Base-by-base conservation (phyloP, 148 eudicot genomes). In the Drosera capensis region DNA sequence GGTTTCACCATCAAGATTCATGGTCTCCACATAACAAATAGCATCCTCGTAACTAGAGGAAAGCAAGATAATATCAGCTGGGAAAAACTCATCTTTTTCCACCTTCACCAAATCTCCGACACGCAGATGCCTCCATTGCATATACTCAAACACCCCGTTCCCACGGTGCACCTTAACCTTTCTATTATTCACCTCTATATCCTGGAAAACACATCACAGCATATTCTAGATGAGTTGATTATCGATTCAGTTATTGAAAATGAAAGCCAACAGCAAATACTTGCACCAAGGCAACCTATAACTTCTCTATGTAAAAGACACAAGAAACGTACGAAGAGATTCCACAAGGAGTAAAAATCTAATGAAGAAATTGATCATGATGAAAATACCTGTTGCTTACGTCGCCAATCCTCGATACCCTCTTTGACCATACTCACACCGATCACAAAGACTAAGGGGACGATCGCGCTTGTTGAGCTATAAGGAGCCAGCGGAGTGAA, bases 1-100 rank as follows among this genome's bases (percentile, higher is more conserved):
- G 11, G 99, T 90, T 57, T 90, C 99, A 2, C 99, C 99, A 57
- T 90, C 99, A 46, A 90, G 95, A 49, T 90, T 90, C 99, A 78
- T 90, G 19, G 99, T 90, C 59, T 90, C 99, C 18, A 90, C 93
- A 47, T 90, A 90, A 60, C 88, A 90, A 8, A 84, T 59, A 1
- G 76, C 81, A 57, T 90, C 99, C 20, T 90, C 95, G 37, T 75
- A 80, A 57, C 93, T 80, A 42, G 99, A 90, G 1, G 99, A 77
- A 53, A 90, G 82, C 55, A 90, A 62, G 36, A 85, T 52, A 38
- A 90, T 73, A 64, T 90, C 99, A 29, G 99, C 79, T 15, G 99
- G 99, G 58, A 90, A 90, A 70, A 84, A 90, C 58, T 81, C 78
- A 46, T 90, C 85, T 35, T 90, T 90, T 62, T 78, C 70, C 35